These are phyloP conservation scores for Piper longum DNA, from an alignment of 164 flowering plant species.

Conservation along the genomic window DNA sequence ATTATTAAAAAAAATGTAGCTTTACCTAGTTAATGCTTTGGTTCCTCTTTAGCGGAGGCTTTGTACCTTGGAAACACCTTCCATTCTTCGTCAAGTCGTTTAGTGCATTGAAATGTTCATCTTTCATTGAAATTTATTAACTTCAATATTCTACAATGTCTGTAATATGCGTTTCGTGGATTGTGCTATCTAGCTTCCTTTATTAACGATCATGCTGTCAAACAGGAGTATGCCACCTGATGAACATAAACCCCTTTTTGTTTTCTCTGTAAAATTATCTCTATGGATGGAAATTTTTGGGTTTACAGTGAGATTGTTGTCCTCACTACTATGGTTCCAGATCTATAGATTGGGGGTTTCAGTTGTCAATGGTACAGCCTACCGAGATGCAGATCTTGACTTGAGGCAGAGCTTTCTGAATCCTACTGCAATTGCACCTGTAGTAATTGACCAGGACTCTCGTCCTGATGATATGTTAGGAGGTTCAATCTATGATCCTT, in stretches of 20 bases:
- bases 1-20: too few relatives aligned
- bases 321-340: conserved; percentile 82
- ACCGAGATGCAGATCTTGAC: conserved; percentile 51
- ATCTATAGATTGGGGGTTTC: conserved; percentile 81
- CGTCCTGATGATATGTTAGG: conserved; percentile 46
- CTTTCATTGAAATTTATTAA: too few relatives aligned
- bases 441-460: conserved; percentile 27
- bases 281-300: conserved; percentile 70
- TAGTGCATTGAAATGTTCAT: not conserved
- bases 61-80: too few relatives aligned
- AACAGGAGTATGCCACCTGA: conserved; percentile 60
- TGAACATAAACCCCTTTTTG: conserved; percentile 24
- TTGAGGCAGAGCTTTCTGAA: conserved; percentile 61
- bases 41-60: too few relatives aligned
- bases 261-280: conserved; percentile 57
- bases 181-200: not conserved
- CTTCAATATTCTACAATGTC: not conserved
- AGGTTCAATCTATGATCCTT: conserved; percentile 80
- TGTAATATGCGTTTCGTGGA: not conserved
- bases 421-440: conserved; percentile 41
- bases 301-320: conserved; percentile 47
- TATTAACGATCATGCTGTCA: conserved; percentile 2
- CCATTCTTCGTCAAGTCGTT: too few relatives aligned
- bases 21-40: too few relatives aligned
- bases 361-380: conserved; percentile 22